These are phyloP conservation scores for Tylopilus balloui DNA, from an alignment of 768 basidiomycete species.

Conservation along the genomic window DNA sequence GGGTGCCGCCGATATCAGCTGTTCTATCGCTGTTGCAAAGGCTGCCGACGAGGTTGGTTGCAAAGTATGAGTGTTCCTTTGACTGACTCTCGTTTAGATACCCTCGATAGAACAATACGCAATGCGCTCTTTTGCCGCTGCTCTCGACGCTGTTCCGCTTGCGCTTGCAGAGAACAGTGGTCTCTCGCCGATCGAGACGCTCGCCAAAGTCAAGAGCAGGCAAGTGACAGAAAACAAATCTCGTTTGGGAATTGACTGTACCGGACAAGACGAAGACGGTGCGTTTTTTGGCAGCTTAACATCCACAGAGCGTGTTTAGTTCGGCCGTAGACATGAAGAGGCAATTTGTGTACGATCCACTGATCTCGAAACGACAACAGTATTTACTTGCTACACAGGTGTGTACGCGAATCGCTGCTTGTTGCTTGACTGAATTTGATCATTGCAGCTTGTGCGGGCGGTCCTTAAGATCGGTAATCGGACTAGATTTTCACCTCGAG, in stretches of 20 bases:
- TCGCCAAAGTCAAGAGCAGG: conserved; percentile 92
- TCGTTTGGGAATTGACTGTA: conserved; percentile 89
- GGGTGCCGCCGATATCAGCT: conserved; percentile 96
- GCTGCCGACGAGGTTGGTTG: conserved; percentile 83
- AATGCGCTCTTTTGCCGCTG: conserved; percentile 97
- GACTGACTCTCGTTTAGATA: conserved; percentile 48
- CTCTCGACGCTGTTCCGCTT: conserved; percentile 90
- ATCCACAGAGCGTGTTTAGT: neutral
- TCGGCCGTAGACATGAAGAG: conserved; percentile 82
- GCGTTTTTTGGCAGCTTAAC: conserved; percentile 19
- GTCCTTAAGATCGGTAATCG: conserved; percentile 80
- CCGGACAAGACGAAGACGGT: conserved; percentile 84
- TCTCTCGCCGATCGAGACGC: conserved; percentile 90
- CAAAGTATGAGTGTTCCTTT: neutral
- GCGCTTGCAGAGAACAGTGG: conserved; percentile 98
- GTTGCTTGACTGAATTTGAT: conserved; percentile 6
- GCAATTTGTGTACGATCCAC: conserved; percentile 94
- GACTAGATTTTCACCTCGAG: neutral
- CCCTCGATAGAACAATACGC: conserved; percentile 98
- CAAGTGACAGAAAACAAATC: conserved; percentile 86
- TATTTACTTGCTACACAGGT: conserved; percentile 96
- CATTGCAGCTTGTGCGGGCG: conserved; percentile 66
- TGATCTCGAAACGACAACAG: conserved; percentile 97
- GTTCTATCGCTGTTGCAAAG: conserved; percentile 86
- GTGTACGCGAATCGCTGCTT: conserved; percentile 13